phyloP scores from a whole-genome alignment of 2,329 filamentous ascomycete genomes.

The Lachnellula cervina region DNA sequence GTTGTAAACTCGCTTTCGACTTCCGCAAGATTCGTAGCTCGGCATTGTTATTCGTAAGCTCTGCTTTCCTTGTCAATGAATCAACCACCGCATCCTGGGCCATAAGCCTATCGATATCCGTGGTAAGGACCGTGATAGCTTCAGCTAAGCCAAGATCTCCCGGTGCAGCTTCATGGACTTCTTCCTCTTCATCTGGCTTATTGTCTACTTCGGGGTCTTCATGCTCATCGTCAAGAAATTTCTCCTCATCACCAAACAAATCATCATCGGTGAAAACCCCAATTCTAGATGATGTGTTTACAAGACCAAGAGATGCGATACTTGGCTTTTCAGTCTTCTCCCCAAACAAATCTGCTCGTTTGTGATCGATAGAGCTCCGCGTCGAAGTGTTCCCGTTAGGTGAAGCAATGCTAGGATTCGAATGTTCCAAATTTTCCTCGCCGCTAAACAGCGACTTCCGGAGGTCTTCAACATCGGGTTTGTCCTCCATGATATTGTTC shows the following conservation, averaged over 20 bases:
- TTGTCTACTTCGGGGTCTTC: conserved; percentile 60
- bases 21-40: conserved; percentile 90
- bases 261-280: conserved; percentile 94
- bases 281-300: conserved; percentile 79
- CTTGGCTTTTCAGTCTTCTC: conserved; percentile 67
- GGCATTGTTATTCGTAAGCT: conserved; percentile 93
- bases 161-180: conserved; percentile 89
- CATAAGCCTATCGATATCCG: conserved; percentile 82
- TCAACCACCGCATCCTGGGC: conserved; percentile 89
- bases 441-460: conserved; percentile 63
- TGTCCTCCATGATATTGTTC: conserved; percentile 85
- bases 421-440: conserved; percentile 38
- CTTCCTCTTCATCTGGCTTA: conserved; percentile 64
- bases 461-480: conserved; percentile 61
- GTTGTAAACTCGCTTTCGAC: conserved; percentile 85
- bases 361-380: conserved; percentile 56
- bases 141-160: conserved; percentile 91
- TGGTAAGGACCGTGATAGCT: conserved; percentile 81
- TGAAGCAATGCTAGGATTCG: conserved; percentile 43
- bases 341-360: conserved; percentile 39
- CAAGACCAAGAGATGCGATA: conserved; percentile 83
- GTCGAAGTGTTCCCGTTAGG: conserved; percentile 56
- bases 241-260: conserved; percentile 84
- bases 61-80: conserved; percentile 86
- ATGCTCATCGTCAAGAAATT: conserved; percentile 78